Percentiles rank a stretch among this genome's conserved stretches.
These are phyloP conservation scores for Tuber melanosporum DNA, from an alignment of 495 filamentous ascomycete genomes.

Conservation along the genomic window DNA sequence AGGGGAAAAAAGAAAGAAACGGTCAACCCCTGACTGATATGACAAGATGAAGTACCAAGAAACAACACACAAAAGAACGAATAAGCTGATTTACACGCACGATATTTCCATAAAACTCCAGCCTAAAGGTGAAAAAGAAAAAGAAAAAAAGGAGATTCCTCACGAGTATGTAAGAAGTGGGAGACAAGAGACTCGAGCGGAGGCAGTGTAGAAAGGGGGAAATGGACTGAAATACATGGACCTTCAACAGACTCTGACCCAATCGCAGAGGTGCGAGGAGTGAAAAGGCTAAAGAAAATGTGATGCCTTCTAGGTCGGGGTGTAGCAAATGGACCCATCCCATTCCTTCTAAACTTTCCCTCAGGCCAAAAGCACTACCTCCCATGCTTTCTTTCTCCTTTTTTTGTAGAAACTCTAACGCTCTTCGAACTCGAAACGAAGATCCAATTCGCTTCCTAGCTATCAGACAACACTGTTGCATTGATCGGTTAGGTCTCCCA, in stretches of 20 bases:
- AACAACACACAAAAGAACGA: not conserved
- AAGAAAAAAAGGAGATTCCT: not conserved
- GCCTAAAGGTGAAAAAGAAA: not conserved
- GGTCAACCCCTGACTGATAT: not conserved
- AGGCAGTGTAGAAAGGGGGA: not conserved
- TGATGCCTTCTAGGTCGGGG: not conserved
- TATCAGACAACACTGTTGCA: not conserved
- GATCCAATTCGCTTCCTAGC: not conserved
- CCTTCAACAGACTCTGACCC: not conserved
- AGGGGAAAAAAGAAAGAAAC: not conserved
- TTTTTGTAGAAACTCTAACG: not conserved
- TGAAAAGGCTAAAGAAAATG: not conserved
- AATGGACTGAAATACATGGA: not conserved
- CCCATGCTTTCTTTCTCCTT: not conserved
- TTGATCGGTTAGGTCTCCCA: not conserved
- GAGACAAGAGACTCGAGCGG: not conserved
- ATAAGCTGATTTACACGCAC: conserved; percentile 1
- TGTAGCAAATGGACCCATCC: not conserved
- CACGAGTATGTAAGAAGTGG: not conserved
- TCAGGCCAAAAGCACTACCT: not conserved
- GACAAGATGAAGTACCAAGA: not conserved
- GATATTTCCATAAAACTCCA: not conserved
- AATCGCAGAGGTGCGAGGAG: not conserved
- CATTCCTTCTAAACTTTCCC: not conserved
- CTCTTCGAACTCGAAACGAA: not conserved